Base-by-base conservation (phyloP, 2,329 filamentous ascomycete genomes). In the Hysterium pulicare region DNA sequence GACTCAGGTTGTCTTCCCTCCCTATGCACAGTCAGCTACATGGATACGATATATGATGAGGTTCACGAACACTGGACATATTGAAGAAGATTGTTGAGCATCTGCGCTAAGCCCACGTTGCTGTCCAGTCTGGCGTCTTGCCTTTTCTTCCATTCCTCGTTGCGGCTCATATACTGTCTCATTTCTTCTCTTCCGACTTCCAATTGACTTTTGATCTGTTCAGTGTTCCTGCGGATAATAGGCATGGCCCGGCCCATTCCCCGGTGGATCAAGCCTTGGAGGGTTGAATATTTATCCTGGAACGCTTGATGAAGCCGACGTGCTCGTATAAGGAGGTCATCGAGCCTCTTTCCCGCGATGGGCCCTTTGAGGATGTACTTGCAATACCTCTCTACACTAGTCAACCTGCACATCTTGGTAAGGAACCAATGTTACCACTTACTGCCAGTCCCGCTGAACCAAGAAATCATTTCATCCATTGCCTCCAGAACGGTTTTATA, bases 381-480 rank as follows among this genome's bases (percentile, higher is more conserved):
- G 20, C 19, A n/a, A 26, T 15, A 24, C 19, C 28, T 38, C 8
- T 13, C 35, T 24, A n/a, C 10, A 16, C n/a, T 3, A 15, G 4
- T 34, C 20, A 31, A 17, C 4, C 5, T 16, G 13, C 10, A 16
- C 32, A 16, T 5, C 10, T 34, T 5, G n/a, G 10, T 5, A 16
- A 32, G 28, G 5, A 10, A n/a, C 17, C 9, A 9, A 16, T n/a
- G 17, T 32, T n/a, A 9, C 17, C n/a, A 38, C 35, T 24, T 38
- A 38, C 35, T 26, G 35, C 17, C 15, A 26, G 35, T 38, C 9
- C 28, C 35, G 16, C 2, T 38, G n/a, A 24, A 38, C 35, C 35
- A 38, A 8, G 35, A 38, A 8, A 38, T 38, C 35, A 38, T 38
- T 15, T 38, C 35, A 26, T 38, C 35, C 22, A 38, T 22, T n/a